These are phyloP conservation scores for Boletus sp. DNA, from an alignment of 768 basidiomycete genomes.

Conservation along the genomic window DNA sequence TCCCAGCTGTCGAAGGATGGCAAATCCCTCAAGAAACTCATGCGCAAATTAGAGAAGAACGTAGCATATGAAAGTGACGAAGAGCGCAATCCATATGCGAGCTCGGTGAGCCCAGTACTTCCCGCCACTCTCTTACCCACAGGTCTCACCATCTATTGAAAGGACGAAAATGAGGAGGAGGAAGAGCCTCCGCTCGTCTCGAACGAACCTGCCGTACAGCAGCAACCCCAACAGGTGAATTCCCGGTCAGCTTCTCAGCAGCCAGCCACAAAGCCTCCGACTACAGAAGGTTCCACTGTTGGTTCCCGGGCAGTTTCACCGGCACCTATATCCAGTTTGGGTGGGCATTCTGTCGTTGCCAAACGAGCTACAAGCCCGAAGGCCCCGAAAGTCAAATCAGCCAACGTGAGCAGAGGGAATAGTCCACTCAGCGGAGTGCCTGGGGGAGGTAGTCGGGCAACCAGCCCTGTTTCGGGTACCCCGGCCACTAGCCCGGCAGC, in stretches of 20 bases:
- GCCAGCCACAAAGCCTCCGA: conserved; percentile 32
- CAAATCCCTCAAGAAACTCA: conserved; percentile 81
- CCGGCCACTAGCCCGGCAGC: conserved; percentile 34
- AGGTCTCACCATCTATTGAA: not conserved
- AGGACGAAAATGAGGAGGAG: conserved; percentile 75
- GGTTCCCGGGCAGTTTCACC: conserved; percentile 58
- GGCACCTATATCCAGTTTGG: conserved; percentile 48
- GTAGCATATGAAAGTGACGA: conserved; percentile 81
- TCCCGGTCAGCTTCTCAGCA: conserved; percentile 44
- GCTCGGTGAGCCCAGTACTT: conserved; percentile 50
- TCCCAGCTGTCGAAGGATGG: conserved; percentile 63
- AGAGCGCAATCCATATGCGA: conserved; percentile 75
- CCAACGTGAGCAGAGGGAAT: conserved; percentile 47
- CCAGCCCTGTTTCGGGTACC: conserved; percentile 44
- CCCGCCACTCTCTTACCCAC: not conserved
- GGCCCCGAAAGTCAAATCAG: conserved; percentile 52
- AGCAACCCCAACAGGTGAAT: conserved; percentile 41
- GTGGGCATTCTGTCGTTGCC: conserved; percentile 77
- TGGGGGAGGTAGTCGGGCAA: conserved; percentile 47
- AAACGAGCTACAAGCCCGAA: conserved; percentile 85
- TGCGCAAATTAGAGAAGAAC: conserved; percentile 80
- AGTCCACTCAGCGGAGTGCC: conserved; percentile 48
- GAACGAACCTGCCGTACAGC: conserved; percentile 43
- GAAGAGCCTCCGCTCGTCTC: conserved; percentile 50
- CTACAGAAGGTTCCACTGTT: conserved; percentile 22